Evolutionary conservation across 495 filamentous ascomycete genomes (phyloP), one percentile per base, ranked within the genome.

Genomic region (Xylaria acuta): DNA sequence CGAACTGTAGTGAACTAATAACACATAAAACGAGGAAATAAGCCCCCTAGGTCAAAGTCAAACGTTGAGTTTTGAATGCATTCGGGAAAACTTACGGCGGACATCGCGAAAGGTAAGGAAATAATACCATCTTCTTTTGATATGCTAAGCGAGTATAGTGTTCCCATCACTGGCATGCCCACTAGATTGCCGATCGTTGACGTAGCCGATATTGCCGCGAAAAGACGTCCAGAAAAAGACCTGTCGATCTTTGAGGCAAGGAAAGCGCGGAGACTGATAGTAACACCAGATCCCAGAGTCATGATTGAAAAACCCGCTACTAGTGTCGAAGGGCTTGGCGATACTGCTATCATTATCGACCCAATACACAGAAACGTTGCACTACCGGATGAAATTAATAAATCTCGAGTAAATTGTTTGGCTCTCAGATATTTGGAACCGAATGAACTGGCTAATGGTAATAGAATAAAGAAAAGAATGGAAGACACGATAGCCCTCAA

Each of bases 131-230:
- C 32, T 38, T 60, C 58, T 22, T 20, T 38, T 4, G 58, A 38
- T 40, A 60, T 60, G 25, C 34, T 60, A 18, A 67, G 18, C 3
- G 64, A 67, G 32, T 67, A 67, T 40, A 67, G 18, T 22, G 64
- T 38, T 53, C 45, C 64, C 45, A 67, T 67, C 20, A 67, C 14
- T 22, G 64, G 45, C 64, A 67, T 67, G 0, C 64, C 64, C 27
- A 51, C 25, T 22, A 67, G 40, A 67, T 47, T 67, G 20, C 64
- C 45, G 6, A 67, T 67, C 30, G 64, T 67, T 27, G 64, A 67
- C 2, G 45, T 67, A 2, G 64, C 32, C 7, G 64, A 51, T 12
- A 43, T 67, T 38, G 47, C 47, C 1, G 64, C 64, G 18, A 67
- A 51, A 51, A 67, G 45, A 22, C 64, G 64, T 16, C 64, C 64